phyloP scores from a whole-genome alignment of 2,329 filamentous ascomycete genomes.

The Fragosphaeria purpurea region DNA sequence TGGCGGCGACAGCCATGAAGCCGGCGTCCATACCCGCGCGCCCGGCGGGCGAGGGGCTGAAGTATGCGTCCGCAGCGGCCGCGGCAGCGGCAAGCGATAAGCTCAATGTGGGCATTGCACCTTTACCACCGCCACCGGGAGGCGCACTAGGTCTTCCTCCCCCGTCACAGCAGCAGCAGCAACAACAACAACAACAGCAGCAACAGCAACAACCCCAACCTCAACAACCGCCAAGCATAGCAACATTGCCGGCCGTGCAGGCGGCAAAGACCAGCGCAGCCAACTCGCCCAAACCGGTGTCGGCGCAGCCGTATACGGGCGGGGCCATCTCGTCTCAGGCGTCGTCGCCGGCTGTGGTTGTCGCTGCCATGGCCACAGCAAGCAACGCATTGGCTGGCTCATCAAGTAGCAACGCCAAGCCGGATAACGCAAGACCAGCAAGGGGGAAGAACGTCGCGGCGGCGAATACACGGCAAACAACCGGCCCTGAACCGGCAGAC shows the following conservation, averaged over 20 bases:
- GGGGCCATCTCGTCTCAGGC: conserved; percentile 18
- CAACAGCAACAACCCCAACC: too few species aligned
- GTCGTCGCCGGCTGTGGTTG: conserved; percentile 20
- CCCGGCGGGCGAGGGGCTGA: conserved; percentile 79
- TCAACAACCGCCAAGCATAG: conserved; percentile 27
- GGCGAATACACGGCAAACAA: conserved; percentile 10
- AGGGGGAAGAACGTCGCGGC: conserved; percentile 29
- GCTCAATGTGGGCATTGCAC: conserved; percentile 86
- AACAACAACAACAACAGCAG: too few species aligned
- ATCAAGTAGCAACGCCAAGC: conserved; percentile 13
- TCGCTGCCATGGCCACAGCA: conserved; percentile 5
- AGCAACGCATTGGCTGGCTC: conserved; percentile 14
- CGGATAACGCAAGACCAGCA: conserved; percentile 24
- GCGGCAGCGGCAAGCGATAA: conserved; percentile 81
- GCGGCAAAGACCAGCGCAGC: conserved; percentile 47
- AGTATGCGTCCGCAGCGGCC: conserved; percentile 93
- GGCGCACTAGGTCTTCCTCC: conserved; percentile 22
- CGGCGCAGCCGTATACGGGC: conserved; percentile 35
- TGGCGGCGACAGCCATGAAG: conserved; percentile 59
- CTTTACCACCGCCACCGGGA: conserved; percentile 81
- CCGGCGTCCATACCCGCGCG: conserved; percentile 78
- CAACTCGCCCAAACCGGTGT: conserved; percentile 41
- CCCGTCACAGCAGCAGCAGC: too few species aligned
- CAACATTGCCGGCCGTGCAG: conserved; percentile 39
- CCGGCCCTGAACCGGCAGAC: conserved; percentile 31